phyloP scores from a whole-genome alignment of 306 rosid genomes.

The Potentilla sterilis region DNA sequence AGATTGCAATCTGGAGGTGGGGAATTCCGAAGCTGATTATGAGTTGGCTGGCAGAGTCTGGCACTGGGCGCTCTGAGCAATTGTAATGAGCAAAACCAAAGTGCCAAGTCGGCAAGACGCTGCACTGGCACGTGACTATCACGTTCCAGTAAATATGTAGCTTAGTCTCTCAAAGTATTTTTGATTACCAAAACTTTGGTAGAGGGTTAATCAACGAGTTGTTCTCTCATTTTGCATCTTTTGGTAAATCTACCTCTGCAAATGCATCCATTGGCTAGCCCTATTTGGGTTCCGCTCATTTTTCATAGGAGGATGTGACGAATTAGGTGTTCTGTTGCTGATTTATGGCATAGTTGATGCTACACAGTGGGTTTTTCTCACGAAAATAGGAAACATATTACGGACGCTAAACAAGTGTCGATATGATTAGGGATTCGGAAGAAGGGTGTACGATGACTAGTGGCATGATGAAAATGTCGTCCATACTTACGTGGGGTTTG shows the following conservation, averaged over 20 bases:
- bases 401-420: not conserved
- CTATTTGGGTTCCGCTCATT: not conserved
- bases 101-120: too few relatives aligned
- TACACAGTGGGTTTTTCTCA: not conserved
- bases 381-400: not conserved
- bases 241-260: not conserved
- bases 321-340: too few relatives aligned
- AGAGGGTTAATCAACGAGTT: too few relatives aligned
- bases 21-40: conserved; percentile 11
- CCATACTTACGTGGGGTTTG: not conserved
- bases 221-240: not conserved
- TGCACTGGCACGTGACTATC: conserved; percentile 17
- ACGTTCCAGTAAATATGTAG: conserved; percentile 20
- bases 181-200: not conserved
- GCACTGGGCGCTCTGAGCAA: conserved; percentile 6
- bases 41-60: conserved; percentile 4
- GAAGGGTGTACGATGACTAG: not conserved
- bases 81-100: not conserved
- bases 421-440: not conserved
- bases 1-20: conserved; percentile 3
- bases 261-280: not conserved
- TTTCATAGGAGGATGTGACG: not conserved
- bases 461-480: not conserved
- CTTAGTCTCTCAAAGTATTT: too few relatives aligned
- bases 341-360: too few relatives aligned